phyloP scores from a whole-genome alignment of 208 protist genomes.

The Tritrichomonas musculus region DNA sequence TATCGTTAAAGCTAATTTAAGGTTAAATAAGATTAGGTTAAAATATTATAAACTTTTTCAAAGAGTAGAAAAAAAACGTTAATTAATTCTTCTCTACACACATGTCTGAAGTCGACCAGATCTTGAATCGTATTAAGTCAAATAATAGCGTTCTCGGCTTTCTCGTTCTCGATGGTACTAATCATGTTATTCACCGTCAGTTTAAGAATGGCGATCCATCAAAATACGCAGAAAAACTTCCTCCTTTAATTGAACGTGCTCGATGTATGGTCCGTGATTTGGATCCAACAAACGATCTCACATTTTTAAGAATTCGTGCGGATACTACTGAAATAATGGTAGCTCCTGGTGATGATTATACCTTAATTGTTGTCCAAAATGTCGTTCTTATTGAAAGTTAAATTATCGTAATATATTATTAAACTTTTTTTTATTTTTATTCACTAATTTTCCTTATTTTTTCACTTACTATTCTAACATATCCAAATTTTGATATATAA shows the following conservation, averaged over 20 bases:
- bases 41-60: no score
- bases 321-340: slow-evolving; percentile 2
- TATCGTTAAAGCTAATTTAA: no score
- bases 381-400: neutral
- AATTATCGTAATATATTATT: neutral
- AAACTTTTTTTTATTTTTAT: no score
- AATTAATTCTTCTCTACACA: no score
- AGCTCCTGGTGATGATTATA: slow-evolving; percentile 16
- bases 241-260: slow-evolving; percentile 6
- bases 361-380: slow-evolving; percentile 26
- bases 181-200: neutral
- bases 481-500: no score
- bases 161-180: neutral
- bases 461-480: no score
- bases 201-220: slow-evolving; percentile 4
- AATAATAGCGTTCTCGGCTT: neutral
- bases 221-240: neutral
- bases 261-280: neutral
- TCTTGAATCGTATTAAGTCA: neutral
- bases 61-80: no score
- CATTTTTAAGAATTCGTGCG: slow-evolving; percentile 20
- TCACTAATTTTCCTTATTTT: no score
- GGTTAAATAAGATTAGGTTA: no score
- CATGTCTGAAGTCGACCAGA: neutral
- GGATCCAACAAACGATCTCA: neutral